Base-by-base conservation (phyloP, 1,284 basidiomycete species). In the Heterobasidion irregulare region DNA sequence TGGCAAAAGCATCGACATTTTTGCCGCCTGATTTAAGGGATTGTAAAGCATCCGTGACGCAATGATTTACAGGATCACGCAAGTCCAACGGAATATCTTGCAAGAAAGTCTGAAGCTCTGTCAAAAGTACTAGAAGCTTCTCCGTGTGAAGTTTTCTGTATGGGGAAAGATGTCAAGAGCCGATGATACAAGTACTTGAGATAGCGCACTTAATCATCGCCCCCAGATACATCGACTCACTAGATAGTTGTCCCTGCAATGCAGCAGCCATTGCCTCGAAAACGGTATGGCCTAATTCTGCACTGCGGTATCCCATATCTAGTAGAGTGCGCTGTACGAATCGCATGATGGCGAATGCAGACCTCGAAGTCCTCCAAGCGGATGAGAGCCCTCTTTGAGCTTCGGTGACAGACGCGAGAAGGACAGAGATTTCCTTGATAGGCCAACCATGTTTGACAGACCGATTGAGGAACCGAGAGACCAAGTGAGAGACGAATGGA, bases 301-400 rank as follows among this genome's bases (percentile, higher is more conserved):
- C 59, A 44, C 46, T 56, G 49, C 69, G 76, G 59, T 77, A 72
- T 2, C 75, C 77, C 12, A 74, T 62, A 0, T 67, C 61, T 10
- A 65, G 56, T 63, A 84, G 67, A 44, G 77, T 74, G 2, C 61
- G 60, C 50, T 77, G 75, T 0, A 83, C 64, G 1, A 70, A 60
- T 8, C 69, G 62, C 50, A 82, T 60, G n/a, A 83, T 56, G 8
- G 67, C 64, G 55, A 83, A 78, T 2, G 74, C 80, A 1, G 81
- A 59, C 6, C 77, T 76, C 48, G 80, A 58, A 26, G 67, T 64
- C 32, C 69, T 68, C 2, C 69, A 63, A 15, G 64, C 65, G 35
- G 58, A 52, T 19, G 62, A 65, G 57, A 83, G 78, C 0, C 60
- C 53, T 1, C 43, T 49, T 1, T 76, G 76, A 5, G 77, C 74